phyloP scores from a whole-genome alignment of 2,329 filamentous ascomycete species.

The Diaporthe sp. region DNA sequence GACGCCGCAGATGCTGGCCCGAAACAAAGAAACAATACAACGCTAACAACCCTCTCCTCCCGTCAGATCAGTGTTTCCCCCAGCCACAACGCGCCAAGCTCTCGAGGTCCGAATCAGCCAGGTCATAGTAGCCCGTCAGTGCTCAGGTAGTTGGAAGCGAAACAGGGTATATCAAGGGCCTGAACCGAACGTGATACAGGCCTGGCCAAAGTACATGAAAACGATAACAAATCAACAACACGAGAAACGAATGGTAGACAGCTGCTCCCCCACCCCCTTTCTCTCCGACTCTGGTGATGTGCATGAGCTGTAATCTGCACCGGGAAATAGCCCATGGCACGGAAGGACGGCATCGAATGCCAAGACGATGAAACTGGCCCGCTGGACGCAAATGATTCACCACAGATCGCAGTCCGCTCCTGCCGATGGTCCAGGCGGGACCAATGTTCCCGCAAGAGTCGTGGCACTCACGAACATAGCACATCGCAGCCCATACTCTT shows the following conservation, averaged over 20 bases:
- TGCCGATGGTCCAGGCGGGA: not conserved
- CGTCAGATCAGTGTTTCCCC: conserved; percentile 5
- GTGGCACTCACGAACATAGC: conserved; percentile 57
- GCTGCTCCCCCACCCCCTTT: not conserved
- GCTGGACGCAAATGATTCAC: not conserved
- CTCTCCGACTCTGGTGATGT: not conserved
- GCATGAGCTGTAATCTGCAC: not conserved
- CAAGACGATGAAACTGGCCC: not conserved
- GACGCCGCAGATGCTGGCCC: conserved; percentile 27
- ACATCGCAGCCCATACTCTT: conserved; percentile 68
- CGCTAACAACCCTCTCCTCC: not conserved
- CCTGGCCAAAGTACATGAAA: conserved; percentile 27
- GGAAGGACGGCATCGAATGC: not conserved
- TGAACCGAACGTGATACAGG: conserved; percentile 26
- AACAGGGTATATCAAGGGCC: conserved; percentile 34
- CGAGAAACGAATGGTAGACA: conserved; percentile 23
- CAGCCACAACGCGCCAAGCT: not conserved
- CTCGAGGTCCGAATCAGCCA: not conserved
- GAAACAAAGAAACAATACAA: not conserved
- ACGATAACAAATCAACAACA: not conserved
- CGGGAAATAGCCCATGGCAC: not conserved
- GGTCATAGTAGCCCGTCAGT: not conserved
- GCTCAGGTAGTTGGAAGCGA: conserved; percentile 29
- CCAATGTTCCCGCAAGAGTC: no score
- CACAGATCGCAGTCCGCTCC: not conserved